Evolutionary conservation across 192 early-diverging fungal species (phyloP).

Genomic region (Thoreauomyces humboldtii): DNA sequence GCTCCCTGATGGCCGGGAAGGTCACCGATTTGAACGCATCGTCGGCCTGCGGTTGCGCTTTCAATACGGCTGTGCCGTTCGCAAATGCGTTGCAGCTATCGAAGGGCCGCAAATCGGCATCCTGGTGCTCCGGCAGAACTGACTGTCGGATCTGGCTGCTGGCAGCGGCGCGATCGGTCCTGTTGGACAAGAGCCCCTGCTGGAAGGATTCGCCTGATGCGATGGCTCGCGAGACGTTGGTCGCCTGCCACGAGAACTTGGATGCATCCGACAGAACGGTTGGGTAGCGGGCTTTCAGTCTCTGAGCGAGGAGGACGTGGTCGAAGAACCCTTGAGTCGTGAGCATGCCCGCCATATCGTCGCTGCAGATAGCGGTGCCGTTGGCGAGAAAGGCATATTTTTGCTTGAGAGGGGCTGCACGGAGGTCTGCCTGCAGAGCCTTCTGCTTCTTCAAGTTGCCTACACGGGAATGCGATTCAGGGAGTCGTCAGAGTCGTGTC

Average conservation of each 20-base stretch:
- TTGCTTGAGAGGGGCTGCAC: neutral
- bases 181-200: slow-evolving; percentile 5
- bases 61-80: neutral
- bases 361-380: slow-evolving; percentile 5
- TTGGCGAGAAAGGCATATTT: slow-evolving; percentile 21
- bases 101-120: slow-evolving; percentile 34
- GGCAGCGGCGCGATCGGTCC: slow-evolving; percentile 8
- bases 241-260: slow-evolving; percentile 27
- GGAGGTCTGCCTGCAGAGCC: neutral
- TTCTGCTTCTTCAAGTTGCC: neutral
- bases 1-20: slow-evolving; percentile 21
- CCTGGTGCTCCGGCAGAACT: slow-evolving; percentile 22
- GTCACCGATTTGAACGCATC: neutral
- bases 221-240: slow-evolving; percentile 33
- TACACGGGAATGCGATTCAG: neutral
- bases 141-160: neutral
- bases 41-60: neutral
- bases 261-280: slow-evolving; percentile 5
- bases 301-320: slow-evolving; percentile 20
- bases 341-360: slow-evolving; percentile 12
- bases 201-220: slow-evolving; percentile 20
- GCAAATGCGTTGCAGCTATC: slow-evolving; percentile 29
- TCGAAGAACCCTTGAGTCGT: slow-evolving; percentile 28
- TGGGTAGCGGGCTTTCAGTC: slow-evolving; percentile 23
- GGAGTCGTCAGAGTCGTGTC: no score